A percentile compares a stretch with the other conserved stretches of the same genome.
phyloP scores from a whole-genome alignment of 2,329 filamentous ascomycete genomes.

The Hirsutella minnesotensis region DNA sequence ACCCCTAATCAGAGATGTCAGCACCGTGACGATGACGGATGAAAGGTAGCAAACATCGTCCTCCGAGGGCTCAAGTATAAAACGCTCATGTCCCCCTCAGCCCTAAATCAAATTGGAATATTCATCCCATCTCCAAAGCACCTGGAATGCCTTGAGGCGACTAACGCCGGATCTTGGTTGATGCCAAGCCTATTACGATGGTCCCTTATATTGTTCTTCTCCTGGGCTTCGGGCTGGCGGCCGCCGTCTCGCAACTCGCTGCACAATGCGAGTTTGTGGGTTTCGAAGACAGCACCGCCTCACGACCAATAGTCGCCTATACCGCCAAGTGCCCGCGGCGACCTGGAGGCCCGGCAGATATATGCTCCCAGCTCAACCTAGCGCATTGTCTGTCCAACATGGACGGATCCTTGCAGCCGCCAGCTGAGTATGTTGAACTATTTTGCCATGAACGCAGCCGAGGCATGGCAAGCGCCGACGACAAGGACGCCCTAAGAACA shows the following conservation, averaged over 20 bases:
- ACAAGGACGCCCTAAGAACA: neutral
- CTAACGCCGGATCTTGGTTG: too few species aligned
- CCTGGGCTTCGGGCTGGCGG: neutral
- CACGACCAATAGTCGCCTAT: neutral
- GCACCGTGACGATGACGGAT: too few species aligned
- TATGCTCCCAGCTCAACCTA: conserved; percentile 3
- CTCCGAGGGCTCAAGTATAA: too few species aligned
- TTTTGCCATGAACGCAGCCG: too few species aligned
- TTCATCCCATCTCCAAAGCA: too few species aligned
- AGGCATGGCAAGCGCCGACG: too few species aligned
- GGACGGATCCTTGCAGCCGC: neutral
- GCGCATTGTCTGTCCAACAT: conserved; percentile 1
- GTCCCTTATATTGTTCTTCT: neutral
- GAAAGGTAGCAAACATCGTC: too few species aligned
- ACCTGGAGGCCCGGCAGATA: neutral
- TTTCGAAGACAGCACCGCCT: conserved; percentile 1
- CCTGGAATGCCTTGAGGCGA: too few species aligned
- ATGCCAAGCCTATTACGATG: too few species aligned
- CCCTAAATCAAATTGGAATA: too few species aligned
- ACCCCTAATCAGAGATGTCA: too few species aligned
- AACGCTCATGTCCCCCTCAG: too few species aligned
- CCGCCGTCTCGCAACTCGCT: neutral
- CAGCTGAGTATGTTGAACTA: neutral
- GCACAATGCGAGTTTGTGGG: conserved; percentile 1
- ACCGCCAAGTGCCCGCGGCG: conserved; percentile 1